Base-by-base conservation (phyloP, 2,329 filamentous ascomycete genomes). In the Phialocephala subalpina region DNA sequence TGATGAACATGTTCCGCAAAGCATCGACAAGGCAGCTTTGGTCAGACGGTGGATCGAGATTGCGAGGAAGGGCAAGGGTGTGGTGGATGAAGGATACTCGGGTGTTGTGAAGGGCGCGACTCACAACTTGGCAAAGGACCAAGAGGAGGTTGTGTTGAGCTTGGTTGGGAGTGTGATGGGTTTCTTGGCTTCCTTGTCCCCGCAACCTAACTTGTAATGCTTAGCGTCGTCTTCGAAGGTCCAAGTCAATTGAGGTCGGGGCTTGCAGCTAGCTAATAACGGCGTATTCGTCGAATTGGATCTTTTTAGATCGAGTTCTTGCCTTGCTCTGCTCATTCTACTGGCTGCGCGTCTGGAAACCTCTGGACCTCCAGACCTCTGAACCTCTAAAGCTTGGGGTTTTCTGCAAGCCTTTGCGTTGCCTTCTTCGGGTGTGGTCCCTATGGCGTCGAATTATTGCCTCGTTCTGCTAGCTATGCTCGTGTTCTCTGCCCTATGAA, bases 1-100 rank as follows among this genome's bases (percentile, higher is more conserved):
- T 25, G 87, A 89, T 76, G 81, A 85, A 72, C 83, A 80, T 73
- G 79, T 87, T 18, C 81, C 84, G 0, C 68, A 72, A 14, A 70
- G 36, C 3, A 75, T 88, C 27, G 82, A 87, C 68, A 84, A 83
- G 72, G 75, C 77, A 42, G 78, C 70, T 1, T 72, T 88, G 69
- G 73, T 88, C 40, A 72, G 75, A 63, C 80, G 78, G 52, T 89
- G 86, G 86, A 79, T 80, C 25, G 72, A 70, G 22, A 73, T 82
- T 63, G 78, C 83, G 6, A 78, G 78, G 60, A 76, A 73, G 22
- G 79, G 79, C 0, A 80, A 82, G 2, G 84, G 82, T 0, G 72
- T 72, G 6, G 80, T 86, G 18, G 84, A 87, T 76, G 78, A 82
- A 33, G 73, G 71, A 8, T 77, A 83, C 70, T 82, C 82, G 2